Evolutionary conservation across 768 basidiomycete genomes (phyloP), one percentile per base, ranked within the genome.

Genomic region (Leucocoprinus leucothites): DNA sequence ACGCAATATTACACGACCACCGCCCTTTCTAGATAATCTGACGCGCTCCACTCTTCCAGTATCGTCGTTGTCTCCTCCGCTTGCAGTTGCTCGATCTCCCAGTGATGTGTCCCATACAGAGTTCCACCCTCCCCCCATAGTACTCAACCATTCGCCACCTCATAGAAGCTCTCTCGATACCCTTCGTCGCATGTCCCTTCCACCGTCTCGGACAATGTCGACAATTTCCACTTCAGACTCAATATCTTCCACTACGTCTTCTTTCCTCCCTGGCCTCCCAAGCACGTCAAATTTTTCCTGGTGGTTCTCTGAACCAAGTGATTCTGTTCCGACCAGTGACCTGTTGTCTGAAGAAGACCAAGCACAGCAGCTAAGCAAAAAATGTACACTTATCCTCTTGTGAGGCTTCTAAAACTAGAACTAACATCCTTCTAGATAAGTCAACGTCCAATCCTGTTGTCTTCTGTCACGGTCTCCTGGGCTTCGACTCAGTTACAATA

Each of bases 401-500:
- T 18, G 2, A 22, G 44, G 25, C 35, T 48, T 35, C 18, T 38
- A 19, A 41, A 18, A 24, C 44, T 53, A 59, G 56, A 41, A 56
- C 51, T 47, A 11, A 38, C 55, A 19, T 53, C 47, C 31, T 2
- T 48, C 25, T 67, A 93, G 91, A 95, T 65, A 80, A 81, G 3
- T 77, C 91, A 0, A 88, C 95, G 0, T 81, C 81, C 56, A 84
- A 92, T 59, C 96, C 96, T 0, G 71, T 98, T 43, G 88, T 98
- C 1, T 98, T 98, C 70, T 98, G 96, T 61, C 96, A 98, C 65
- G 96, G 95, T 8, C 80, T 97, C 1, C 79, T 98, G 7, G 92
- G 93, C 1, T 95, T 94, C 60, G 92, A 95, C 66, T 86, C 85
- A 0, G 82, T 94, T 61, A 88, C 84, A 2, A 86, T 93, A 21